Conservation (phyloP, 305 asterid species). For the Plantago coronopus region DNA sequence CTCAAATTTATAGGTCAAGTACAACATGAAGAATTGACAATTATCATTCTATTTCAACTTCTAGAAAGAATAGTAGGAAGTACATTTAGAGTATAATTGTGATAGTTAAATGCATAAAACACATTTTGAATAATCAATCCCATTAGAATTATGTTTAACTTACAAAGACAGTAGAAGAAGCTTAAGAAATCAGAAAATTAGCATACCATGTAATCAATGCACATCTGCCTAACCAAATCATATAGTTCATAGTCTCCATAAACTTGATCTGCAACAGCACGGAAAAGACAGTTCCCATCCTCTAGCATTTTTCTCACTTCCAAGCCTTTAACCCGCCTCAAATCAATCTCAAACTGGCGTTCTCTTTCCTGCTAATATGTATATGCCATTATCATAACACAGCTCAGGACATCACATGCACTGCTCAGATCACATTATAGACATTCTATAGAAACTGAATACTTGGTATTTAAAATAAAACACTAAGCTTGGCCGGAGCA, state of each 20-base stretch:
- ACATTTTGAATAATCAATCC: not conserved
- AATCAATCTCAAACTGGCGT: slow-evolving; percentile 78
- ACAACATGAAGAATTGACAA: slow-evolving; percentile 4
- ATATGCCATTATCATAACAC: slow-evolving; percentile 13
- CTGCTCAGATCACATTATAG: slow-evolving; percentile 12
- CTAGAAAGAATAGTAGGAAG: slow-evolving; percentile 4
- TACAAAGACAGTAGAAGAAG: slow-evolving; percentile 13
- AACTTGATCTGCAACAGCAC: slow-evolving; percentile 99
- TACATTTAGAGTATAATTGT: not conserved
- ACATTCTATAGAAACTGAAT: not conserved
- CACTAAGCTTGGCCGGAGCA: not conserved
- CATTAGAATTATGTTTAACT: slow-evolving; percentile 5
- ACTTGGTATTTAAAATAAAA: too few species aligned
- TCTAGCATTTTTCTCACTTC: slow-evolving; percentile 92
- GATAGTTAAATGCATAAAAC: slow-evolving; percentile 16
- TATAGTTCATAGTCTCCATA: slow-evolving; percentile 90
- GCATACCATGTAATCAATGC: slow-evolving; percentile 97
- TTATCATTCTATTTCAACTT: slow-evolving; percentile 7
- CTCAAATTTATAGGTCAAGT: not conserved
- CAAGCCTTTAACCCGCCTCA: slow-evolving; percentile 80
- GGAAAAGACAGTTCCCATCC: slow-evolving; percentile 97
- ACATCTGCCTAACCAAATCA: slow-evolving; percentile 96
- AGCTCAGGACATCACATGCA: slow-evolving; percentile 13
- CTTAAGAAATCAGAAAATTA: slow-evolving; percentile 16
- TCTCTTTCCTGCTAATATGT: slow-evolving; percentile 75